Conservation (phyloP, 2,329 filamentous ascomycete species). For the Xylaria sp. region DNA sequence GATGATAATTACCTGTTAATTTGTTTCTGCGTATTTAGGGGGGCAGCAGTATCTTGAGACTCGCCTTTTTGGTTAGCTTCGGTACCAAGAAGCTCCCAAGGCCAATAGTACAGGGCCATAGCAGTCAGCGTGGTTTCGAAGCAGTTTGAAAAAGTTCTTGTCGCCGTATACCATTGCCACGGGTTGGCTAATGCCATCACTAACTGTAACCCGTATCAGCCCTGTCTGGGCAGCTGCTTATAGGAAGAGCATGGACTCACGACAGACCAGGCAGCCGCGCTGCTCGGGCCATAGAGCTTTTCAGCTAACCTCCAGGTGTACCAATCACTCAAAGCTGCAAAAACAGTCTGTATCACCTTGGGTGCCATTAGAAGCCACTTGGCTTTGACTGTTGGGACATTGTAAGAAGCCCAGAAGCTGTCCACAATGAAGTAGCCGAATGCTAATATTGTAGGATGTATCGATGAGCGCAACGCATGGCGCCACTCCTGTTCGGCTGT, state of each 20-base stretch:
- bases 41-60: slow-evolving; percentile 41
- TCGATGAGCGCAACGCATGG: slow-evolving; percentile 82
- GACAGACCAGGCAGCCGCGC: slow-evolving; percentile 69
- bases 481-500: slow-evolving; percentile 80
- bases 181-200: slow-evolving; percentile 75
- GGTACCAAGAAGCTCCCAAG: slow-evolving; percentile 72
- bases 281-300: slow-evolving; percentile 71
- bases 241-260: slow-evolving; percentile 56
- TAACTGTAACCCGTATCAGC: slow-evolving; percentile 55
- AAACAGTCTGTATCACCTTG: slow-evolving; percentile 74
- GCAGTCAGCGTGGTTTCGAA: slow-evolving; percentile 88
- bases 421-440: slow-evolving; percentile 70
- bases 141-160: slow-evolving; percentile 91
- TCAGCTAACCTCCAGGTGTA: slow-evolving; percentile 85
- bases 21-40: slow-evolving; percentile 39
- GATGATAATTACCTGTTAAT: slow-evolving; percentile 40
- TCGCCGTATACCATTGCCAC: slow-evolving; percentile 97
- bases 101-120: slow-evolving; percentile 81
- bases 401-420: slow-evolving; percentile 57
- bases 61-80: slow-evolving; percentile 48
- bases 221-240: not conserved
- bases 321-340: slow-evolving; percentile 81
- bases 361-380: slow-evolving; percentile 75
- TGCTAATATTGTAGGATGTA: slow-evolving; percentile 90
- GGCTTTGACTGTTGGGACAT: slow-evolving; percentile 57